Conservation (phyloP, 2,329 filamentous ascomycete species). For the Paracoccidioides brasiliensis region DNA sequence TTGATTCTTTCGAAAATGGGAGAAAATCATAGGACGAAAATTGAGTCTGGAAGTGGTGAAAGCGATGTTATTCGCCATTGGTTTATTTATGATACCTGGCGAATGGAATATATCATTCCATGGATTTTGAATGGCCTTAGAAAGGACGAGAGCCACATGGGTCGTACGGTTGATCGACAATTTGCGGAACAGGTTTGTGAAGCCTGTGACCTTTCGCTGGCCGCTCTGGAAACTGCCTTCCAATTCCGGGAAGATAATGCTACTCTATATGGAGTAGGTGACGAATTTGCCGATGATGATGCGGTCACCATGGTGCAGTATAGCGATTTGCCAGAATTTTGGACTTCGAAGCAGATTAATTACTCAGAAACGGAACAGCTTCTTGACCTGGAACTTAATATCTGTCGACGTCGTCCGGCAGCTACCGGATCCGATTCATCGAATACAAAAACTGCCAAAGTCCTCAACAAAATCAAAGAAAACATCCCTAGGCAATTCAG, state of each 20-base stretch:
- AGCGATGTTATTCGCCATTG: constrained; percentile 71
- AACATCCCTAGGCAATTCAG: constrained; percentile 44
- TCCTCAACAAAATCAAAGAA: constrained; percentile 30
- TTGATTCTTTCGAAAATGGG: constrained; percentile 65
- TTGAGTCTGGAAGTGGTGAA: constrained; percentile 52
- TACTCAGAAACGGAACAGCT: constrained; percentile 27
- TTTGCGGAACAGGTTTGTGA: constrained; percentile 44
- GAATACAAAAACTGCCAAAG: constrained; percentile 27
- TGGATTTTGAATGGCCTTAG: constrained; percentile 70
- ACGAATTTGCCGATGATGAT: constrained; percentile 51
- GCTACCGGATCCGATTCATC: constrained; percentile 17
- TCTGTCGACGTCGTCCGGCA: constrained; percentile 25
- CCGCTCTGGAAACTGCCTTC: constrained; percentile 49
- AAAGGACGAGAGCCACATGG: constrained; percentile 50
- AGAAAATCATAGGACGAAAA: constrained; percentile 59
- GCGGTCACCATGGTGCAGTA: constrained; percentile 54
- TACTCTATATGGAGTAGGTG: constrained; percentile 56
- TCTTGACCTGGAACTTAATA: constrained; percentile 30
- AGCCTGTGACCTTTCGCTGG: constrained; percentile 60
- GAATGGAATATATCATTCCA: constrained; percentile 60
- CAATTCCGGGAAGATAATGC: constrained; percentile 61
- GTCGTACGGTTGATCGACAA: constrained; percentile 36
- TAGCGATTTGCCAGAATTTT: constrained; percentile 61
- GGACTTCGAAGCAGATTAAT: constrained; percentile 54
- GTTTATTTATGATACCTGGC: constrained; percentile 65